Percentiles rank a stretch among this genome's conserved stretches.
phyloP scores from a whole-genome alignment of 2,329 filamentous ascomycete species.

The Grosmannia huntii region DNA sequence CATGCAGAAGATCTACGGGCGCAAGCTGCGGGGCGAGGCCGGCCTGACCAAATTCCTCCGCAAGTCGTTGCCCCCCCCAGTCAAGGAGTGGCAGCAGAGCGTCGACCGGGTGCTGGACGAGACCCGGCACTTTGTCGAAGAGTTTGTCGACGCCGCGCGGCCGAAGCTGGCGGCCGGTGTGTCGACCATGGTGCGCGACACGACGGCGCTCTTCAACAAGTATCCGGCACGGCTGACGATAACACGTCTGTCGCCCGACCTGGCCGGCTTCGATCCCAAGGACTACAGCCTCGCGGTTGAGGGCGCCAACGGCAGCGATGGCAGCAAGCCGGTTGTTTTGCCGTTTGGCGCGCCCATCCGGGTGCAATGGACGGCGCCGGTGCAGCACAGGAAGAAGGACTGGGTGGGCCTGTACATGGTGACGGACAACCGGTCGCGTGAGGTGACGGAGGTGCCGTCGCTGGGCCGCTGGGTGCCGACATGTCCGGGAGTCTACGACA shows the following conservation, averaged over 20 bases:
- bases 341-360: constrained; percentile 85
- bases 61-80: constrained; percentile 68
- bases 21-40: constrained; percentile 70
- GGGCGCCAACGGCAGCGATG: constrained; percentile 40
- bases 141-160: constrained; percentile 72
- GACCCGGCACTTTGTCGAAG: constrained; percentile 79
- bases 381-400: constrained; percentile 77
- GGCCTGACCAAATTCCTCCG: constrained; percentile 87
- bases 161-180: constrained; percentile 80
- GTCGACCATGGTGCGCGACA: constrained; percentile 77
- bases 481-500: constrained; percentile 63
- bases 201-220: constrained; percentile 74
- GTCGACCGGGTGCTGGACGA: constrained; percentile 81
- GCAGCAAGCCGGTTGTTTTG: constrained; percentile 63
- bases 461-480: constrained; percentile 84
- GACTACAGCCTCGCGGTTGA: constrained; percentile 68
- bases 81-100: constrained; percentile 73
- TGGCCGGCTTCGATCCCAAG: constrained; percentile 66
- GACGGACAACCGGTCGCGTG: constrained; percentile 78
- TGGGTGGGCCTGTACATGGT: constrained; percentile 97
- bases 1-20: constrained; percentile 95
- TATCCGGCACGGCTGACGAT: constrained; percentile 80
- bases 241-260: constrained; percentile 63
- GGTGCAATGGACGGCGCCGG: constrained; percentile 81
- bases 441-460: constrained; percentile 71